These are phyloP conservation scores for Kalanchoe fedtschenkoi DNA, from an alignment of 164 flowering plant species.

Conservation along the genomic window DNA sequence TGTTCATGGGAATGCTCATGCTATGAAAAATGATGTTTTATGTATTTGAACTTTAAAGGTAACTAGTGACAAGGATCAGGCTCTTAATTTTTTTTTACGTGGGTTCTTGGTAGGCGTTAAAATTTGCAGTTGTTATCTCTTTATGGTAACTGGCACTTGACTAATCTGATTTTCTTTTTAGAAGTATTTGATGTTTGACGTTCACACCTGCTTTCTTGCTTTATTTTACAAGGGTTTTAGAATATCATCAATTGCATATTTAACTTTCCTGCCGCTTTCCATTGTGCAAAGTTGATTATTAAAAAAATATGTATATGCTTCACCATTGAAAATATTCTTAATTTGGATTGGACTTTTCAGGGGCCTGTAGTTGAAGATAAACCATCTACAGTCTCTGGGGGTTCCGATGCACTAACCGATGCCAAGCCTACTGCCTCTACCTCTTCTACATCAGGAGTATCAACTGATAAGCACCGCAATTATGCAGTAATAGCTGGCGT, in stretches of 20 bases:
- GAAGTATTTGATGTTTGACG: not conserved
- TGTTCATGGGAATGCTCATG: not conserved
- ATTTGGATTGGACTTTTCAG: slow-evolving; percentile 18
- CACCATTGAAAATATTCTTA: not conserved
- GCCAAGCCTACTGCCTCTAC: slow-evolving; percentile 28
- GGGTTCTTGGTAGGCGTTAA: not conserved
- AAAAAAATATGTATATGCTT: too few relatives aligned
- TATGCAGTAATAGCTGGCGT: slow-evolving; percentile 71
- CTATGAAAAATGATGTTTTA: not conserved
- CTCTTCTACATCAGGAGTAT: slow-evolving; percentile 44
- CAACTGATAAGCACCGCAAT: slow-evolving; percentile 68
- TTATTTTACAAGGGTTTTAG: not conserved
- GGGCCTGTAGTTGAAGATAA: slow-evolving; percentile 61
- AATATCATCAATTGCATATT: too few relatives aligned
- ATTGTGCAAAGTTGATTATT: not conserved
- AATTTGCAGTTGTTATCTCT: not conserved
- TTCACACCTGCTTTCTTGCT: not conserved
- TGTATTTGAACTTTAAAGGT: not conserved
- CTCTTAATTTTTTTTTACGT: not conserved
- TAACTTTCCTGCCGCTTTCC: not conserved
- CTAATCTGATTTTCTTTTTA: too few relatives aligned
- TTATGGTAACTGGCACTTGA: not conserved
- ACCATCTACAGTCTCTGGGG: slow-evolving; percentile 29
- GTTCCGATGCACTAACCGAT: slow-evolving; percentile 25
- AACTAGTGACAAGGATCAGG: not conserved